These are phyloP conservation scores for Lichtheimia hyalospora DNA, from an alignment of 371 early-diverging fungal species.

Conservation along the genomic window DNA sequence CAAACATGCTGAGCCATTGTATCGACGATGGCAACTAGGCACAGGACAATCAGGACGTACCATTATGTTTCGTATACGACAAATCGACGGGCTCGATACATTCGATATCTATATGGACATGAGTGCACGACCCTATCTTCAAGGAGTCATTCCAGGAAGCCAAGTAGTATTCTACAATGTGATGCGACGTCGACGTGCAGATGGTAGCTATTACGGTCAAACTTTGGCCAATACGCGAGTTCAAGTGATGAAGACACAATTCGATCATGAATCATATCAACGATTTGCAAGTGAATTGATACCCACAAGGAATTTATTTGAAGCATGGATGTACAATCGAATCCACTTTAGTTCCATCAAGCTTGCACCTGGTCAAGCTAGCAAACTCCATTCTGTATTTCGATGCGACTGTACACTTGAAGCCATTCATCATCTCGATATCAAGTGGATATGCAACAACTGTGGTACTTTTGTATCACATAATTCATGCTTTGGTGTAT, in stretches of 20 bases:
- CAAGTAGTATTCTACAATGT: constrained; percentile 21
- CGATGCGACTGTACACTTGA: neutral
- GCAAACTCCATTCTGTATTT: no score
- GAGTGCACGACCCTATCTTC: constrained; percentile 16
- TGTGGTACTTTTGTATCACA: constrained; percentile 21
- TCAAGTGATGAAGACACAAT: no score
- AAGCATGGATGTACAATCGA: no score
- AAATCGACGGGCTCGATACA: constrained; percentile 20
- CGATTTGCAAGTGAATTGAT: no score
- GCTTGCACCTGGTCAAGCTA: no score
- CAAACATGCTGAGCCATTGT: neutral
- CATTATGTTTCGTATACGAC: constrained; percentile 26
- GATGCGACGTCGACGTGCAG: constrained; percentile 4
- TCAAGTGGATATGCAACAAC: constrained; percentile 22
- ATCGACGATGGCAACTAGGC: constrained; percentile 16
- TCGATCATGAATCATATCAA: no score
- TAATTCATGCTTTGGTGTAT: constrained; percentile 23
- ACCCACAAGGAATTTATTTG: no score
- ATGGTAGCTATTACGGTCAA: constrained; percentile 7
- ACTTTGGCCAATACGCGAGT: neutral
- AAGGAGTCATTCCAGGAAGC: constrained; percentile 29
- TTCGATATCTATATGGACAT: constrained; percentile 29
- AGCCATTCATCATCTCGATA: neutral
- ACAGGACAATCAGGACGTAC: constrained; percentile 22
- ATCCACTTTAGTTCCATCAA: no score